Evolutionary conservation across 805 yeast genomes (phyloP), one percentile per base, ranked within the genome.

Genomic region (Wickerhamiella musiphila): DNA sequence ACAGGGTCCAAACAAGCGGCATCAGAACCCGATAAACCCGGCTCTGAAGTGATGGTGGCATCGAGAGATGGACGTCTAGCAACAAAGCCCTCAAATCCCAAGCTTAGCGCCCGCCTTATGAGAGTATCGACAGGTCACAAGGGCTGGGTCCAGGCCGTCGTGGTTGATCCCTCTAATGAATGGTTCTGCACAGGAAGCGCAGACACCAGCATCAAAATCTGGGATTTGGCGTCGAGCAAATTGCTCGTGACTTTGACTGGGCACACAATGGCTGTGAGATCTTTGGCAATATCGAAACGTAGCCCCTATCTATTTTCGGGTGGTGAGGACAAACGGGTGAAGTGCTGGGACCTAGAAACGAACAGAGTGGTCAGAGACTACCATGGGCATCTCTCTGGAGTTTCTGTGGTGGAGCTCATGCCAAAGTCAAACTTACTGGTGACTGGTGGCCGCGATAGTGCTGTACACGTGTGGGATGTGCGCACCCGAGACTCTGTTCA

Each of bases 331-430:
- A 84, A 84, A 51, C 65, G 83, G 17, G 81, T 83, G 7, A 71
- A 81, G 49, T 84, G 96, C 53, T 90, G 96, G 95, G 99, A 90
- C 58, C 61, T 90, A 43, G 96, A 86, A 52, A 68, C 72, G 46
- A 81, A 84, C 45, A 70, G 70, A 43, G 70, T 79, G 2, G 68
- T 83, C 4, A 60, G 95, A 35, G 82, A 83, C 45, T 90, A 81
- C 53, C 92, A 84, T 55, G 99, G 98, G 3, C 98, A 90, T 56
- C 61, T 81, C 17, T 79, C 93, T 19, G 92, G 93, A 4, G 79
- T 90, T 2, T 82, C 81, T 47, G 63, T 92, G 0, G 61, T 84
- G 26, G 86, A 73, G 36, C 50, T 83, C 11, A 96, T 86, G 50
- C 96, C 96, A 0, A 79, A 82, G 3, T 54, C 84, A 17, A 93